Base-by-base conservation (phyloP, 2,329 filamentous ascomycete species). In the Xylariaceae sp. region DNA sequence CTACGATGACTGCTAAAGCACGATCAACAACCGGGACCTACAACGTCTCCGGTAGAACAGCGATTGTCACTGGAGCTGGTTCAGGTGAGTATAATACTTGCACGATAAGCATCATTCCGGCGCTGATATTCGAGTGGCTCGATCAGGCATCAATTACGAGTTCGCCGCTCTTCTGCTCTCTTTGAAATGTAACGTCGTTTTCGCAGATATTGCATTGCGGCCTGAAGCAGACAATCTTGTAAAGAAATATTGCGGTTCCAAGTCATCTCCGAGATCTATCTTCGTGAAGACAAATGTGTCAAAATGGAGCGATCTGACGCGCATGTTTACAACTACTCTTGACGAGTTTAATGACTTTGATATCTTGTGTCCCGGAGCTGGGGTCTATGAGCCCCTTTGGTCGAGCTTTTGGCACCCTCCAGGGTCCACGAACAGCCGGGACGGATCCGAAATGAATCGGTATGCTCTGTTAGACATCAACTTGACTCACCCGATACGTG, bases 51-150 rank as follows among this genome's bases (percentile, higher is more conserved):
- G 73, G 71, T 46, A 76, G 74, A 60, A 73, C 76, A 12, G 79
- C 79, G 12, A 77, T 82, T 43, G 68, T 82, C 31, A 82, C 78
- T 11, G 79, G 79, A 31, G 78, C 76, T 38, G 78, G 79, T 22
- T 80, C 77, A 43, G 78, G 78, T 75, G 64, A 54, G 65, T 28
- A 36, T 12, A 16, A 5, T 36, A n/a, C n/a, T n/a, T n/a, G n/a
- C n/a, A n/a, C n/a, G n/a, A n/a, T n/a, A n/a, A n/a, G n/a, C n/a
- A n/a, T n/a, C n/a, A n/a, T n/a, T n/a, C n/a, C n/a, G n/a, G n/a
- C n/a, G n/a, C n/a, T n/a, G n/a, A n/a, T n/a, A n/a, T n/a, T n/a
- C n/a, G n/a, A n/a, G n/a, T n/a, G n/a, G n/a, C n/a, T n/a, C n/a
- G n/a, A 7, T 11, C 4, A 73, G 71, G 72, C 6, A 77, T 77